Evolutionary conservation across 2,329 filamentous ascomycete species (phyloP), one percentile per base, ranked within the genome.

Genomic region (Scedosporium minutisporum): DNA sequence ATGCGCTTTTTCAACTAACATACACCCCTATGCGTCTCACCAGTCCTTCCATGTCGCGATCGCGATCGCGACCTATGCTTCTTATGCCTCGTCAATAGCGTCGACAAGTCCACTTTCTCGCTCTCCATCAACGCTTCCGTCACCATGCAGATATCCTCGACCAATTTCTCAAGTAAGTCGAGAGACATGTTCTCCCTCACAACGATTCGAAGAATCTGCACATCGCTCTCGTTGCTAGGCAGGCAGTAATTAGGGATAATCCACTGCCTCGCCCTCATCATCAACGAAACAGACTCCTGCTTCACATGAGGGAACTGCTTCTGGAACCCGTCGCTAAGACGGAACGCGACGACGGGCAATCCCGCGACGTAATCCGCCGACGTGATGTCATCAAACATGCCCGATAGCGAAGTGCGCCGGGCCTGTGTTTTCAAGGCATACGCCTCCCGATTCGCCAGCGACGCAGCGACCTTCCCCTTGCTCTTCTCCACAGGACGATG

Each of bases 201-300:
- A 3, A 89, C 87, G 0, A 89, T 80, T n/a, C 87, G 77, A 61
- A 89, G 72, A 64, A 89, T 89, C 72, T 89, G 86, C 0, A 76
- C 86, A 61, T 81, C 76, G 16, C 86, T 80, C 69, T 85, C 83
- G 53, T 76, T 77, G 0, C 86, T 86, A 7, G 87, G 87, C 4
- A 89, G 76, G 1, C 84, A 81, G 70, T 89, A 89, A 75, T 89
- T 89, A 23, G 86, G 87, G 63, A 89, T 85, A 64, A 89, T 89
- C 76, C 88, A 89, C 72, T 88, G 85, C 69, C 86, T 86, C 4
- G 83, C 82, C 14, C 87, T 79, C 62, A 89, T 73, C 48, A 89
- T 73, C 18, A 86, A 83, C 61, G 82, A 85, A 14, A 89, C 77
- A 5, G 79, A 80, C 63, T 83, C 85, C 72, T 89, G 87, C 72